Conservation (phyloP, 2,329 filamentous ascomycete genomes). For the Diaporthe vexans region DNA sequence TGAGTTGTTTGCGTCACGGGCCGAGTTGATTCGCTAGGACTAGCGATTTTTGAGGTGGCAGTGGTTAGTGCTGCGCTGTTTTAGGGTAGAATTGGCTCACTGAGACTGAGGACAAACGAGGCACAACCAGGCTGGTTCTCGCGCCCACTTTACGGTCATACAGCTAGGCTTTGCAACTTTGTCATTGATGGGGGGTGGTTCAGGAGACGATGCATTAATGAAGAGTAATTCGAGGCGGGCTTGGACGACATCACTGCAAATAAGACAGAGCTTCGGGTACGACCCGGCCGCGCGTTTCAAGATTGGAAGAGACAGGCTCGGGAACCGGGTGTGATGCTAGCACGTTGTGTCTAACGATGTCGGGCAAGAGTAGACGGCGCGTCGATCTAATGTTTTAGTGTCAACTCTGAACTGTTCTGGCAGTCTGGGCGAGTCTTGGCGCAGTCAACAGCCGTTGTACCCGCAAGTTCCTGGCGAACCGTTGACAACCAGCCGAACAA, state of each 20-base stretch:
- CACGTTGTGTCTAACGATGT: neutral
- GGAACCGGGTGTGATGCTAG: neutral
- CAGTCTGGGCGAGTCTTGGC: slow-evolving; percentile 21
- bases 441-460: neutral
- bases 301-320: neutral
- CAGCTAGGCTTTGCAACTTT: neutral
- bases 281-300: neutral
- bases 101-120: neutral
- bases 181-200: too few relatives aligned
- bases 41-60: neutral
- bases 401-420: neutral
- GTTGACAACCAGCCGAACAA: neutral
- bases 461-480: neutral
- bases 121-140: too few relatives aligned
- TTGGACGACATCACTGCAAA: neutral
- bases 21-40: neutral
- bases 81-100: neutral
- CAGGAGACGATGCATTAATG: neutral
- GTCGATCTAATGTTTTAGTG: slow-evolving; percentile 6
- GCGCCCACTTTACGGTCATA: neutral
- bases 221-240: neutral
- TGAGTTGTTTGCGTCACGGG: neutral
- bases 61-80: neutral
- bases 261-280: neutral
- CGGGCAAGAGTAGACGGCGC: neutral